Evolutionary conservation across 768 basidiomycete species (phyloP).

Genomic region (Lactarius hengduanensis): DNA sequence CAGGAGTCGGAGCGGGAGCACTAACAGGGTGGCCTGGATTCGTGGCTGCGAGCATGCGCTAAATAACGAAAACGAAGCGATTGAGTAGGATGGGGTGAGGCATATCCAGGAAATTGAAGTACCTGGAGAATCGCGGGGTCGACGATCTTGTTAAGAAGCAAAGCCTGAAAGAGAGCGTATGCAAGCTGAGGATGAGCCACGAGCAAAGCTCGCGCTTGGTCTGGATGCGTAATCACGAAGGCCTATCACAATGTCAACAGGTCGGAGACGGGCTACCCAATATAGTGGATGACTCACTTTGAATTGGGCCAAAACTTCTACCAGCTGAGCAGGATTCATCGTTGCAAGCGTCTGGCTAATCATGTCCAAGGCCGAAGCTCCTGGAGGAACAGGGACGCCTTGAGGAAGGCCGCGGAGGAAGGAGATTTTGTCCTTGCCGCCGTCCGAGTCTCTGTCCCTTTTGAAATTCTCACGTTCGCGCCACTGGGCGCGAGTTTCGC

Average conservation of each 20-base stretch:
- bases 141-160: constrained; percentile 91
- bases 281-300: constrained; percentile 59
- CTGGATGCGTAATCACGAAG: constrained; percentile 87
- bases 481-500: constrained; percentile 57
- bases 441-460: constrained; percentile 30
- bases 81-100: not conserved
- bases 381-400: constrained; percentile 72
- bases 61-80: not conserved
- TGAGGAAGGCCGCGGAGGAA: constrained; percentile 70
- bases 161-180: constrained; percentile 93
- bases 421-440: constrained; percentile 39
- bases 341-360: constrained; percentile 85
- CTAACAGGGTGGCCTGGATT: constrained; percentile 11
- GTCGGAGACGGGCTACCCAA: not conserved
- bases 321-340: constrained; percentile 78
- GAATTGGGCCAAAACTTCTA: constrained; percentile 97
- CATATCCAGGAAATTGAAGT: constrained; percentile 28
- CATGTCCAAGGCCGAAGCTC: constrained; percentile 69
- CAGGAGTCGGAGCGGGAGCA: constrained; percentile 19
- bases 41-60: constrained; percentile 54
- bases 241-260: constrained; percentile 51
- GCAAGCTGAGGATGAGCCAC: constrained; percentile 87
- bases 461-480: constrained; percentile 44
- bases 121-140: constrained; percentile 83
- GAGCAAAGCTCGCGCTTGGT: constrained; percentile 80